Base-by-base conservation (phyloP, 1,139 yeast species). In the Fermentozyma sake region DNA sequence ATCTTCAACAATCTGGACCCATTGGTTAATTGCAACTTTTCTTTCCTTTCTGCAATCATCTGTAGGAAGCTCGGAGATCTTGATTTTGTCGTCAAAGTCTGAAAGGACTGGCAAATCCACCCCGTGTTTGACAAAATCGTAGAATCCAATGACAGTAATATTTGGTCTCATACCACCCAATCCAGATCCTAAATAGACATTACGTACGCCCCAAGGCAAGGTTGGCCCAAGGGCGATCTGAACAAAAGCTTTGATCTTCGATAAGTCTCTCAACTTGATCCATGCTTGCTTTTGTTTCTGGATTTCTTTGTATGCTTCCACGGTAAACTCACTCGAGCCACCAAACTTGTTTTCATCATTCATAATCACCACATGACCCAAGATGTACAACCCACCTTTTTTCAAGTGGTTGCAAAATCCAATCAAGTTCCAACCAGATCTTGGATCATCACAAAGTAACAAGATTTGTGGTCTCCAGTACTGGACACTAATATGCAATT, bases 111-210 rank as follows among this genome's bases (percentile, higher is more conserved):
- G 64, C 27, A 59, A 39, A 7, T 49, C 46, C 11, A 60, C 46
- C 0, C 70, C 68, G 38, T 61, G 70, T 32, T 64, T 64, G 10
- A 48, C 50, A 29, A 76, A 64, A 46, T 87, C 95, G 44, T 80
- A 84, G 46, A 86, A 86, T 0, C 96, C 96, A 26, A 89, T 41
- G 0, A 91, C 95, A 0, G 96, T 86, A 31, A 91, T 87, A 50
- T 91, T 91, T 2, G 98, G 98, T 44, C 76, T 80, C 97, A 91
- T 91, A 9, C 96, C 96, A 5, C 98, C 98, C 12, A 91, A 62
- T 0, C 98, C 98, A 3, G 95, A 83, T 0, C 96, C 96, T 38
- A 89, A 55, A 34, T 76, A 87, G 10, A 91, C 87, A 50, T 91
- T 89, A 34, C 97, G 63, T 0, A 86, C 94, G n/a, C 98, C 97